phyloP scores from a whole-genome alignment of 2,329 filamentous ascomycete species.

The Trichoderma hamatum region DNA sequence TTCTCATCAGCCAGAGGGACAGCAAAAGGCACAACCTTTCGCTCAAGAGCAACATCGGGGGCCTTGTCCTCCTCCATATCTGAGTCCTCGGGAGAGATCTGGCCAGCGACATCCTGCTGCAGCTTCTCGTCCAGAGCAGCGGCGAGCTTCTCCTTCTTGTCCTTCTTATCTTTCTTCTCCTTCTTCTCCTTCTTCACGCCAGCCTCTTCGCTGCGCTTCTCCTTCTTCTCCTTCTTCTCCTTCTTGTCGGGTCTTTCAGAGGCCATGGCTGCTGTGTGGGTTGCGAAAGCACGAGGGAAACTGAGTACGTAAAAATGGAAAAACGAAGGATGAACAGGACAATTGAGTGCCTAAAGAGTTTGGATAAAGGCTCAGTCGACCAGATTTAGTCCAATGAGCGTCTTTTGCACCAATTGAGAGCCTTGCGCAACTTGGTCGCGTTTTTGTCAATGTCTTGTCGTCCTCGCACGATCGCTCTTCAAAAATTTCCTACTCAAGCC shows the following conservation, averaged over 20 bases:
- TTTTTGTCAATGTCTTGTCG: conserved; percentile 26
- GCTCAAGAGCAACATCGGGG: conserved; percentile 48
- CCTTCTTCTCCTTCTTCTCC: conserved; percentile 64
- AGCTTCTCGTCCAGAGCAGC: conserved; percentile 67
- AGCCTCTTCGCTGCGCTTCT: conserved; percentile 59
- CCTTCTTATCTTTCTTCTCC: conserved; percentile 73
- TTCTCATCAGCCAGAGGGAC: conserved; percentile 81
- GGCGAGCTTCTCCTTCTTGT: conserved; percentile 59
- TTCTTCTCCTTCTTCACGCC: conserved; percentile 63
- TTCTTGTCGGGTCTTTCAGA: conserved; percentile 54
- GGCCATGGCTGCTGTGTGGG: conserved; percentile 44
- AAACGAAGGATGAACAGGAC: background rate
- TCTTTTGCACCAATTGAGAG: conserved; percentile 20
- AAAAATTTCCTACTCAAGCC: conserved; percentile 35
- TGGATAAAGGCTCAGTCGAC: background rate
- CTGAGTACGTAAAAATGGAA: background rate
- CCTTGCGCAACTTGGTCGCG: conserved; percentile 24
- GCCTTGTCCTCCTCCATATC: conserved; percentile 51
- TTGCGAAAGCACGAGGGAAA: conserved; percentile 23
- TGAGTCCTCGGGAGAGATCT: conserved; percentile 46
- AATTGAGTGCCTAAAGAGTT: background rate
- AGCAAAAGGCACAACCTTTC: conserved; percentile 80
- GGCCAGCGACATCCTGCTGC: conserved; percentile 54
- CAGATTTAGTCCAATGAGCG: background rate
- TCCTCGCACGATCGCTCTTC: conserved; percentile 31